Evolutionary conservation across 495 filamentous ascomycete species (phyloP).

Genomic region (Echria macrotheca): DNA sequence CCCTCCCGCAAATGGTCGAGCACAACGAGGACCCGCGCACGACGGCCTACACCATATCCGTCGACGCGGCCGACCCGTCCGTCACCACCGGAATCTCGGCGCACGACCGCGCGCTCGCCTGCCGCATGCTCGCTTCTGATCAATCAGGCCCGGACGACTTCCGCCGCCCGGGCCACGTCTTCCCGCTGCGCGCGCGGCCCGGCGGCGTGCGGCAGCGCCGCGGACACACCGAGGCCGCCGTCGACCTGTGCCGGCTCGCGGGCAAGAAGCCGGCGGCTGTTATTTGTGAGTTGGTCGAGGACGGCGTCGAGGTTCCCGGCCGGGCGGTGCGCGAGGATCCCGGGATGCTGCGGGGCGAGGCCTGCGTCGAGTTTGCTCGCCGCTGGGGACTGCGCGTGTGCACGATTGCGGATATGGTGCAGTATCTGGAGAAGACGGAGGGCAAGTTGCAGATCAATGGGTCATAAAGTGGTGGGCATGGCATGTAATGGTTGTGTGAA

Average conservation of each 20-base stretch:
- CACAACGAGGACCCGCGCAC: constrained; percentile 77
- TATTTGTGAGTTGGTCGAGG: constrained; percentile 82
- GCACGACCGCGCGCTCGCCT: constrained; percentile 78
- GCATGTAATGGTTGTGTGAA: too few species aligned
- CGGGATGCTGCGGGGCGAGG: constrained; percentile 91
- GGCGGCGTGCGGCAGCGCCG: constrained; percentile 74
- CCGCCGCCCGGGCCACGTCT: constrained; percentile 82
- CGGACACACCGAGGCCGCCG: constrained; percentile 90
- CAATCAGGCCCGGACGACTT: constrained; percentile 54
- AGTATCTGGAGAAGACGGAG: constrained; percentile 66
- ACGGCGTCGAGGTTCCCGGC: constrained; percentile 58
- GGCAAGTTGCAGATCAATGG: constrained; percentile 44
- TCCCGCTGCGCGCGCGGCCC: constrained; percentile 72
- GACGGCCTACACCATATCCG: constrained; percentile 86
- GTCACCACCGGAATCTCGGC: constrained; percentile 89
- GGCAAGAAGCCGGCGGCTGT: constrained; percentile 71
- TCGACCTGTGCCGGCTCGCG: constrained; percentile 78
- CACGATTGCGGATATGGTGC: constrained; percentile 87
- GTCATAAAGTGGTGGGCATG: too few species aligned
- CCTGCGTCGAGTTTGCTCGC: constrained; percentile 80
- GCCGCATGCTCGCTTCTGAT: constrained; percentile 69
- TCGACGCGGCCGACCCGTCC: constrained; percentile 67
- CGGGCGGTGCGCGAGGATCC: constrained; percentile 53
- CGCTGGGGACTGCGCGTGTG: constrained; percentile 88
- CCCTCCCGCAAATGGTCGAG: constrained; percentile 84